These are phyloP conservation scores for Inga laurina DNA, from an alignment of 306 rosid species.

Conservation along the genomic window DNA sequence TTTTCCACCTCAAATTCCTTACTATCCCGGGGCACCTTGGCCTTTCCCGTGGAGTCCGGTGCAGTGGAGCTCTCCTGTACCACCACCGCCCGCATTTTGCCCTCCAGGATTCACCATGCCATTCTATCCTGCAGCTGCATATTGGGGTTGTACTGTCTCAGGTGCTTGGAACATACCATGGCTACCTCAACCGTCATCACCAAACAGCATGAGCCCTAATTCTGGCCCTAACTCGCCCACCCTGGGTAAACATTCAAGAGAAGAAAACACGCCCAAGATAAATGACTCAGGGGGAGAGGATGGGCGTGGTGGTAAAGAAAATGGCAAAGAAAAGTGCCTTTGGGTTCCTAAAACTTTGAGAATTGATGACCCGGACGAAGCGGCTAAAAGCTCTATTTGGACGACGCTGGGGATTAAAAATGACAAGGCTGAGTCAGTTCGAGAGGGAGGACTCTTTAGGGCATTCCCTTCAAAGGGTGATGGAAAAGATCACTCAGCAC, in stretches of 20 bases:
- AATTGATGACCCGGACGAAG: slow-evolving; percentile 73
- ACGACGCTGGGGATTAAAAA: slow-evolving; percentile 63
- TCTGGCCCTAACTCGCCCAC: slow-evolving; percentile 49
- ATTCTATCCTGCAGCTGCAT: slow-evolving; percentile 59
- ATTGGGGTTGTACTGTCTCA: slow-evolving; percentile 64
- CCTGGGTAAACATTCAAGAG: slow-evolving; percentile 81
- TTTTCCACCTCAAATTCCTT: slow-evolving; percentile 57
- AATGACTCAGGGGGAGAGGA: slow-evolving; percentile 34
- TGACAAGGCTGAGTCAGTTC: slow-evolving; percentile 44
- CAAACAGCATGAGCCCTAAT: slow-evolving; percentile 36
- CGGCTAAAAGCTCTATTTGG: slow-evolving; percentile 68
- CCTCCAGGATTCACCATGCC: slow-evolving; percentile 63
- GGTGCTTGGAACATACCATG: slow-evolving; percentile 58
- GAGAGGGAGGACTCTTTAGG: slow-evolving; percentile 54
- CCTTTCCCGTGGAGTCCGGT: slow-evolving; percentile 60
- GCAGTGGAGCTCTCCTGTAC: slow-evolving; percentile 56
- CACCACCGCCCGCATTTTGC: slow-evolving; percentile 56
- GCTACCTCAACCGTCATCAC: slow-evolving; percentile 46
- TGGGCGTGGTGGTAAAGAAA: slow-evolving; percentile 23
- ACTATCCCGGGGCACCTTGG: slow-evolving; percentile 60
- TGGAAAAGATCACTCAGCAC: slow-evolving; percentile 30
- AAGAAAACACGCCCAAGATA: slow-evolving; percentile 42
- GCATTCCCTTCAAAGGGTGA: slow-evolving; percentile 51
- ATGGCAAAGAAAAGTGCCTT: slow-evolving; percentile 41
- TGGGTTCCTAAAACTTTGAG: slow-evolving; percentile 70